Conservation (phyloP, 2,329 filamentous ascomycete genomes). For the Exophiala oligosperma region DNA sequence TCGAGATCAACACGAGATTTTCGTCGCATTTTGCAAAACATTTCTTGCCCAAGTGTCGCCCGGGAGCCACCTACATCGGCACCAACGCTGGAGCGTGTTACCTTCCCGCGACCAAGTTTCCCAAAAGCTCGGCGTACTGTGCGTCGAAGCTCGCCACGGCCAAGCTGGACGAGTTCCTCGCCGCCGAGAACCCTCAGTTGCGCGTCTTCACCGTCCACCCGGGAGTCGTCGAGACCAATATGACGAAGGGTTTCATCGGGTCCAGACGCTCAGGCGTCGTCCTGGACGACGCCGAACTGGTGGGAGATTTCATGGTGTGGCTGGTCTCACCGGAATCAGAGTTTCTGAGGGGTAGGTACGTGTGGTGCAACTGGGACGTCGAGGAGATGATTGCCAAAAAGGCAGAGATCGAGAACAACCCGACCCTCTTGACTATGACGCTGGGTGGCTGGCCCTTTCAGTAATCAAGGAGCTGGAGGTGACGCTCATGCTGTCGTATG, state of each 20-base stretch:
- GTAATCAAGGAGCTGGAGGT: background rate
- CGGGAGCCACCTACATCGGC: constrained; percentile 33
- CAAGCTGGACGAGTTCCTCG: constrained; percentile 46
- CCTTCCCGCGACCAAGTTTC: background rate
- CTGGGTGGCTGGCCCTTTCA: constrained; percentile 26
- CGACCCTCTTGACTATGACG: constrained; percentile 15
- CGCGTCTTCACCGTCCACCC: constrained; percentile 45
- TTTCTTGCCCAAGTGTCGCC: constrained; percentile 41
- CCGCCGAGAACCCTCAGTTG: constrained; percentile 41
- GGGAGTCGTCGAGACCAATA: constrained; percentile 37
- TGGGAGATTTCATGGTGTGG: constrained; percentile 39
- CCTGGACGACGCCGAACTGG: constrained; percentile 21
- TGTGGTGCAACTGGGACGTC: constrained; percentile 45
- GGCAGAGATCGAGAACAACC: constrained; percentile 34
- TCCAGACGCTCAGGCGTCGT: constrained; percentile 22
- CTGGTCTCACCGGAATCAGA: constrained; percentile 39
- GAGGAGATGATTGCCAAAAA: constrained; percentile 44
- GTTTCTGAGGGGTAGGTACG: constrained; percentile 41
- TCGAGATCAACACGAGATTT: constrained; percentile 53
- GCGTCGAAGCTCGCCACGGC: constrained; percentile 44
- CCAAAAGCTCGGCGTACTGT: constrained; percentile 37
- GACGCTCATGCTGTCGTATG: no score
- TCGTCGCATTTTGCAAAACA: constrained; percentile 33
- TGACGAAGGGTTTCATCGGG: constrained; percentile 30
- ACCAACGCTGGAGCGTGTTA: constrained; percentile 32